Conservation (phyloP, 1,139 yeast genomes). For the Pichia sp. region DNA sequence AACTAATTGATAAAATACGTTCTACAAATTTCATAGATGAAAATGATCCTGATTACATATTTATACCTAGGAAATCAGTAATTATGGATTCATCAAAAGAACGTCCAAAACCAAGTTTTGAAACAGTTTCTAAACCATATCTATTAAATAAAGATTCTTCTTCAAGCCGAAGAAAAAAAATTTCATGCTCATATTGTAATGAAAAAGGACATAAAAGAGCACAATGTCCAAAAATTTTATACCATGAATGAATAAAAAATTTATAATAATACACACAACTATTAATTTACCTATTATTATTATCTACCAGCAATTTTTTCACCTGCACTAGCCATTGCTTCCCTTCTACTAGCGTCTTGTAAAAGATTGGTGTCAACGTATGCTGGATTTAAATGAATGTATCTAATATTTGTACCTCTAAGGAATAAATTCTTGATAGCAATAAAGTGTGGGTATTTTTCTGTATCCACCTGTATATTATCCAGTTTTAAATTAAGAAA, state of each 20-base stretch:
- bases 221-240: conserved; percentile 41
- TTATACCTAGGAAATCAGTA: conserved; percentile 7
- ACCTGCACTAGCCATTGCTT: conserved; percentile 59
- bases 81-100: background rate
- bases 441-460: conserved; percentile 81
- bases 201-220: conserved; percentile 54
- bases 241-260: conserved; percentile 3
- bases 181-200: conserved; percentile 48
- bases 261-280: background rate
- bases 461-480: conserved; percentile 68
- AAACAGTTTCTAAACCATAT: conserved; percentile 12
- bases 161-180: conserved; percentile 24
- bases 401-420: conserved; percentile 95
- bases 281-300: background rate
- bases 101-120: background rate
- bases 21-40: background rate
- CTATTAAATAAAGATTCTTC: conserved; percentile 1
- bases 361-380: conserved; percentile 90
- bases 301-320: conserved; percentile 39
- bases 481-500: conserved; percentile 87
- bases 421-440: conserved; percentile 88
- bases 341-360: conserved; percentile 96
- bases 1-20: conserved; percentile 11
- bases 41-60: background rate
- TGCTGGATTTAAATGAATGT: conserved; percentile 80